Conservation (phyloP, 148 eudicot genomes). For the Rhododendron kiyosumense region DNA sequence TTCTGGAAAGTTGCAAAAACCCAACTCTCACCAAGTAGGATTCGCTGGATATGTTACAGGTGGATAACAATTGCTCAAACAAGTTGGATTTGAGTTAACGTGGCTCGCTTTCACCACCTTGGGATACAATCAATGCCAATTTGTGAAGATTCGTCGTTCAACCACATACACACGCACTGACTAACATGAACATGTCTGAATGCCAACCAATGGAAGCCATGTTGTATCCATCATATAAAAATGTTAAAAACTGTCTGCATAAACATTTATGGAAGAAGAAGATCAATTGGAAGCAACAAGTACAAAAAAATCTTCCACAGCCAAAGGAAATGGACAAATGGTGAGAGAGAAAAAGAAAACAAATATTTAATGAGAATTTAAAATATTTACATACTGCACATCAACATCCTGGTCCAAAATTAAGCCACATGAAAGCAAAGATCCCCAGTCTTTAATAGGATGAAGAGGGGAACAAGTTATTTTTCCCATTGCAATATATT, state of each 20-base stretch:
- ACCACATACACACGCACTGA: not conserved
- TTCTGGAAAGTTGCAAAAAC: not conserved
- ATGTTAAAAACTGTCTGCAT: not conserved
- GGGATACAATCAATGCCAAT: not conserved
- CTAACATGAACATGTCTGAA: not conserved
- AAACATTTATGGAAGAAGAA: not conserved
- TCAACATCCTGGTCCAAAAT: not conserved
- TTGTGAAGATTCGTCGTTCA: not conserved
- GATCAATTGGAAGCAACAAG: slow-evolving; percentile 2
- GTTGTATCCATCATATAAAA: not conserved
- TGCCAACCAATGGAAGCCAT: not conserved
- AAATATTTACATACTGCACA: not conserved
- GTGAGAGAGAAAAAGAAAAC: not conserved
- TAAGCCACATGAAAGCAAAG: not conserved
- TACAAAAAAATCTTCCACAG: not conserved
- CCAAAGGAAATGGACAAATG: not conserved
- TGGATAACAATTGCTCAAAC: not conserved
- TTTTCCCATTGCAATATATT: too few relatives aligned
- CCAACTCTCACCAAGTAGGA: not conserved
- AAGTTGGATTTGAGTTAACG: not conserved
- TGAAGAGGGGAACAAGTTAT: not conserved
- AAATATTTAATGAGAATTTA: not conserved
- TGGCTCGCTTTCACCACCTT: not conserved
- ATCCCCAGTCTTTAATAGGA: not conserved
- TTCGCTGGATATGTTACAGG: not conserved